These are phyloP conservation scores for Pharnaceum exiguum DNA, from an alignment of 148 eudicot species.

Conservation along the genomic window DNA sequence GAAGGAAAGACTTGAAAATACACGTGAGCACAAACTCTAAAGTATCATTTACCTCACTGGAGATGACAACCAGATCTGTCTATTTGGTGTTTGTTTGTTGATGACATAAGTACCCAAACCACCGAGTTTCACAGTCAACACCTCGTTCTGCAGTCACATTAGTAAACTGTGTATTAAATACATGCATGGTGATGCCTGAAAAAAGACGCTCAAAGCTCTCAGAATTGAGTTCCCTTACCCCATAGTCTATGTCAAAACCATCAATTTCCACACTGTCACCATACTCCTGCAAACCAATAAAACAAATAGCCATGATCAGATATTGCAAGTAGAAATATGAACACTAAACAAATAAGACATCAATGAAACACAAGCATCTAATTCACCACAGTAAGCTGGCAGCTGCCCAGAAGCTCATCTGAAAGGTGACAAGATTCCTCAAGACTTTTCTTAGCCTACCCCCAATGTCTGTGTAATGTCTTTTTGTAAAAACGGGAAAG, in stretches of 20 bases:
- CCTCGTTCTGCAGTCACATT: constrained; percentile 59
- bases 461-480: too few relatives aligned
- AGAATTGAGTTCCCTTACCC: constrained; percentile 45
- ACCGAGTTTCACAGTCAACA: constrained; percentile 85
- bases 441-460: too few relatives aligned
- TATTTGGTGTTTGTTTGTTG: constrained; percentile 93
- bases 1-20: neutral
- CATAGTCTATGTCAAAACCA: constrained; percentile 93
- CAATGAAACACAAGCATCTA: neutral
- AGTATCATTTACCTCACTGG: constrained; percentile 67
- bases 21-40: neutral
- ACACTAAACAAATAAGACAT: neutral
- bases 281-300: constrained; percentile 52
- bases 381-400: too few relatives aligned
- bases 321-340: neutral
- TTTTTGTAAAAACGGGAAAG: too few relatives aligned
- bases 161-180: neutral
- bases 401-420: too few relatives aligned
- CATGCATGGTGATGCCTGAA: neutral
- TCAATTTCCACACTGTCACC: constrained; percentile 75
- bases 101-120: constrained; percentile 76
- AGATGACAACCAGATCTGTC: constrained; percentile 95
- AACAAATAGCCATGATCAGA: neutral
- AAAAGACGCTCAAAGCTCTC: neutral
- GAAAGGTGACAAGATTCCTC: too few relatives aligned